Base-by-base conservation (phyloP, 192 early-diverging fungal species). In the Rhizoclosmatium globosum region DNA sequence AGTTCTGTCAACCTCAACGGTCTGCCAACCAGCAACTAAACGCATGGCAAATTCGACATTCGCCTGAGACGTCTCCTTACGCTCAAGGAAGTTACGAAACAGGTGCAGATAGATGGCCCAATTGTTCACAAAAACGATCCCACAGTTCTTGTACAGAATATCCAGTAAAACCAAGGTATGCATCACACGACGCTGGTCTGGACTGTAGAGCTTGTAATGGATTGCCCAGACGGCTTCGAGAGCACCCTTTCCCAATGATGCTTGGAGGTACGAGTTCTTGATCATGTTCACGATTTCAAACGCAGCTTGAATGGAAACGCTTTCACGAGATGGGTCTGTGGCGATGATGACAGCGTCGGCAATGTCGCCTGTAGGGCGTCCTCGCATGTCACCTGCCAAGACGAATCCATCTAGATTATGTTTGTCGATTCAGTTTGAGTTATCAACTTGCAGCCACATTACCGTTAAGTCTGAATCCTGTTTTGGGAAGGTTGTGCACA, bases 31-130 rank as follows among this genome's bases (percentile, higher is more conserved):
- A 4, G 67, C 67, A 6, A 68, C 31, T 7, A 68, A 19, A 11
- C 46, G 13, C 9, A 46, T 68, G 38, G 43, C 39, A 6, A 68
- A 31, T 13, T 45, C 31, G 13, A 46, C 45, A 31, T 68, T 68
- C 46, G 41, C 45, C 46, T 68, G 41, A 23, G 4, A 4, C 31
- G 23, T 11, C 3, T 42, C 46, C 67, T 68, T 4, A 9, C 67
- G 17, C 45, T 68, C 67, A 15, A 68, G 17, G 46, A 68, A 68
- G 67, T 68, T 68, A 17, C 67, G 39, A 4, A 68, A 68, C 67
- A 68, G 46, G 45, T 68, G 67, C 43, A 47, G 3, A 46, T 68
- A 68, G 3, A 68, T 39, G 4, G 67, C 39, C 15, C 38, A 31
- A 6, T 7, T 68, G 23, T 68, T 68, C 4, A 44, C 67, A 68